Evolutionary conservation across 2,329 filamentous ascomycete species (phyloP).

Genomic region (Aspergillus sp.): DNA sequence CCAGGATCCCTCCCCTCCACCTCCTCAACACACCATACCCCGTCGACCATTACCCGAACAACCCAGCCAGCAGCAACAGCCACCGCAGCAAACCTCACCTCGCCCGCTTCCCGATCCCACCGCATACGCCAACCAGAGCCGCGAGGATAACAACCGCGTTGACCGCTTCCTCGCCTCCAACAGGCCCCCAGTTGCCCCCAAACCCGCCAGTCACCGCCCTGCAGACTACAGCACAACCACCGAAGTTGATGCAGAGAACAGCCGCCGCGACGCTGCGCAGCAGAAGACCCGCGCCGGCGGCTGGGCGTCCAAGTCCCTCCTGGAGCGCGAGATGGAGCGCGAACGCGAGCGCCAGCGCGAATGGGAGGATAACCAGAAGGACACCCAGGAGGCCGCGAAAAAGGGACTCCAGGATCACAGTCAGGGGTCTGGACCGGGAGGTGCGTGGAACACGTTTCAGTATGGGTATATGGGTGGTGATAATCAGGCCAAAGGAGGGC

Average conservation of each 20-base stretch:
- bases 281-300: constrained; percentile 51
- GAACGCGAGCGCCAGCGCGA: constrained; percentile 57
- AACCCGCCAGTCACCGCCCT: constrained; percentile 33
- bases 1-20: constrained; percentile 13
- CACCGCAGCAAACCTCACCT: constrained; percentile 19
- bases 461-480: constrained; percentile 58
- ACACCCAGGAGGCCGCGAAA: constrained; percentile 39
- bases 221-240: constrained; percentile 44
- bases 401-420: constrained; percentile 33
- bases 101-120: constrained; percentile 43
- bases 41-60: constrained; percentile 25
- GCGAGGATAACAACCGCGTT: constrained; percentile 37
- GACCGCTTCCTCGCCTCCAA: constrained; percentile 50
- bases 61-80: constrained; percentile 7
- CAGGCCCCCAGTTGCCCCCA: constrained; percentile 39
- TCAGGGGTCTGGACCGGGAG: constrained; percentile 41
- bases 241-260: constrained; percentile 50
- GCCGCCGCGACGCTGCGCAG: constrained; percentile 47
- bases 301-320: constrained; percentile 55
- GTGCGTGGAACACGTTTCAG: constrained; percentile 56
- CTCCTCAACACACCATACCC: constrained; percentile 7
- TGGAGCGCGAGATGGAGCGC: constrained; percentile 60
- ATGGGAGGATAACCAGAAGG: constrained; percentile 55
- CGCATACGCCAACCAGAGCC: constrained; percentile 20
- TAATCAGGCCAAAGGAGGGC: constrained; percentile 49